These are phyloP conservation scores for Aspergillus hancockii DNA, from an alignment of 495 filamentous ascomycete genomes.

Conservation along the genomic window DNA sequence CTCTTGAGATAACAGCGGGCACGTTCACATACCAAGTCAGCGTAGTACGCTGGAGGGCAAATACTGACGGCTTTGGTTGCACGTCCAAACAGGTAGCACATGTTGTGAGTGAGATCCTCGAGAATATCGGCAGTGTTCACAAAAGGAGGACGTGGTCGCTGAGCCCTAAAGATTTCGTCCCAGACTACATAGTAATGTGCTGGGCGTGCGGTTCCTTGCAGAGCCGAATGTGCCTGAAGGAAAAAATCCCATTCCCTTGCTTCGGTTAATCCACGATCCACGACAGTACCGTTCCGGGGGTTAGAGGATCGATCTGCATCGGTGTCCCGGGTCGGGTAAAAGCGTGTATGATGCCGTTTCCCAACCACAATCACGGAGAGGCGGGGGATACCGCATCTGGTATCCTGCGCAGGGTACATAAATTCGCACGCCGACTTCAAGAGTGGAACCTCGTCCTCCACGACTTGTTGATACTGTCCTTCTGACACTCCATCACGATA, in stretches of 20 bases:
- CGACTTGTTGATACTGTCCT: slow-evolving; percentile 68
- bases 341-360: slow-evolving; percentile 89
- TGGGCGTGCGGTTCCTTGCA: slow-evolving; percentile 82
- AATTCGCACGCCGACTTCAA: slow-evolving; percentile 59
- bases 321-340: slow-evolving; percentile 61
- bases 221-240: slow-evolving; percentile 77
- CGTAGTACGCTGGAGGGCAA: slow-evolving; percentile 82
- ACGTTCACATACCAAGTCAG: slow-evolving; percentile 72
- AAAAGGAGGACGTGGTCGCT: slow-evolving; percentile 26
- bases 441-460: slow-evolving; percentile 55
- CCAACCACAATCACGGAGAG: slow-evolving; percentile 57
- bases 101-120: slow-evolving; percentile 67
- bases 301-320: slow-evolving; percentile 60
- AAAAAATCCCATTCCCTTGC: slow-evolving; percentile 79
- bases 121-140: slow-evolving; percentile 57
- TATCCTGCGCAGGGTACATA: slow-evolving; percentile 48
- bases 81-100: slow-evolving; percentile 78
- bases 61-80: slow-evolving; percentile 80
- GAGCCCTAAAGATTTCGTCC: slow-evolving; percentile 66
- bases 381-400: slow-evolving; percentile 51
- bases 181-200: slow-evolving; percentile 76
- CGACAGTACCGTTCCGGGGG: slow-evolving; percentile 73
- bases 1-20: slow-evolving; percentile 63
- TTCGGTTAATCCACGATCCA: slow-evolving; percentile 81
- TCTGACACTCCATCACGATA: slow-evolving; percentile 94